Base-by-base conservation (phyloP, 2,329 filamentous ascomycete species). In the Penicillium sp. region DNA sequence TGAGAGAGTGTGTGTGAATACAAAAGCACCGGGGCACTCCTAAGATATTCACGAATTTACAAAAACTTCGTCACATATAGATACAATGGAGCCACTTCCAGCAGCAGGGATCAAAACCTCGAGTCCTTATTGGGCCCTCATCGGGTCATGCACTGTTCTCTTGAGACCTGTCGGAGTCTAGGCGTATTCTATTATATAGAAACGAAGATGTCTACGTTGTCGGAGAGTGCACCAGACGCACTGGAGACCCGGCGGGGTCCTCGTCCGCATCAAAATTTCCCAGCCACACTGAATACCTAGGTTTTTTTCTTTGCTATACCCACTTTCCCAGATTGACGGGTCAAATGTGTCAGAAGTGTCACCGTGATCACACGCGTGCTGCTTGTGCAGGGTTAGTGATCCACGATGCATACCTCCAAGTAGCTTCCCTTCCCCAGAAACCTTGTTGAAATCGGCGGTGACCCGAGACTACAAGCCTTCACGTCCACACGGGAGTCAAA, bases 251-350 rank as follows among this genome's bases (percentile, higher is more conserved):
- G 16, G 43, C 25, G 14, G 39, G 30, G 45, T 18, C 33, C 52
- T 52, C 44, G 41, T 44, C 52, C 33, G 50, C 41, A 50, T 50
- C 31, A 5, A 44, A 53, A 55, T 46, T 53, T 45, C 41, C 49
- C 44, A 54, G 51, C 44, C 50, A 49, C 49, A 30, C 30, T 11
- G 4, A 8, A 7, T 8, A 16, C 35, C 16, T 22, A 25, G 11
- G 4, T 14, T 20, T 18, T 47, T n/a, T 9, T 35, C 31, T 16
- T 35, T 18, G 30, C 22, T 14, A 36, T 48, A 22, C n/a, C 33
- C n/a, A 25, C 31, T 22, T 22, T 22, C 20, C 20, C 2, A 22
- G 20, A 22, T 13, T 44, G 55, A 57, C 43, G 53, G 33, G 47
- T 56, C 53, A 48, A n/a, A 30, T 27, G 16, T 41, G 35, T 35